Conservation (phyloP, 2,329 filamentous ascomycete species). For the Aspergillus amoenus region DNA sequence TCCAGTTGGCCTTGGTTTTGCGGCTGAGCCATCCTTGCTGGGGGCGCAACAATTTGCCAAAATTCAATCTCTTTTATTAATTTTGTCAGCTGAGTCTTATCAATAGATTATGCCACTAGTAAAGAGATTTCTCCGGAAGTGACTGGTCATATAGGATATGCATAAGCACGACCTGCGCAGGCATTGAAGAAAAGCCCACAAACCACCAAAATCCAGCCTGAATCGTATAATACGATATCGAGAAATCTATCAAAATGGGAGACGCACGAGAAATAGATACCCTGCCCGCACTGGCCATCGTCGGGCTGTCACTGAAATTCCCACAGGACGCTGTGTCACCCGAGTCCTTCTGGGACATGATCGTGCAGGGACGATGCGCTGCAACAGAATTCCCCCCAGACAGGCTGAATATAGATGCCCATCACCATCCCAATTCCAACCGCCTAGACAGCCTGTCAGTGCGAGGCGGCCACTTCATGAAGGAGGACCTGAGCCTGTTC, state of each 20-base stretch:
- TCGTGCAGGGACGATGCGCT: not conserved
- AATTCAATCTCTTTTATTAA: too few species aligned
- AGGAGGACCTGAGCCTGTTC: not conserved
- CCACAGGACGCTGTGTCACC: not conserved
- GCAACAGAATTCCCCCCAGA: not conserved
- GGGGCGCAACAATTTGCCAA: too few species aligned
- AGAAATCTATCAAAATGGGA: not conserved
- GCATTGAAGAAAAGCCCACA: not conserved
- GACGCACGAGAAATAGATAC: not conserved
- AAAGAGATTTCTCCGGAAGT: too few species aligned
- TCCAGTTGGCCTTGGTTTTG: not conserved
- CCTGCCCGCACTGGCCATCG: not conserved
- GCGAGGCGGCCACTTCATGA: not conserved
- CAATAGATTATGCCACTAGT: too few species aligned
- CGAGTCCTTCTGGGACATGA: conserved; percentile 3
- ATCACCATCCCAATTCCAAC: conserved; percentile 4
- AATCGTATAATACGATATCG: not conserved
- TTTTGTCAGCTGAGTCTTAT: too few species aligned
- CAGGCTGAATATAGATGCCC: not conserved
- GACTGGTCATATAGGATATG: too few species aligned
- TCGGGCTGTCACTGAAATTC: not conserved
- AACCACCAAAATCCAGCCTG: not conserved
- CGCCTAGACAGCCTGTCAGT: not conserved
- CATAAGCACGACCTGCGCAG: not conserved
- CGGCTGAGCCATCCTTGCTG: not conserved